Conservation (phyloP, 768 basidiomycete species). For the Lentinula raphanica region DNA sequence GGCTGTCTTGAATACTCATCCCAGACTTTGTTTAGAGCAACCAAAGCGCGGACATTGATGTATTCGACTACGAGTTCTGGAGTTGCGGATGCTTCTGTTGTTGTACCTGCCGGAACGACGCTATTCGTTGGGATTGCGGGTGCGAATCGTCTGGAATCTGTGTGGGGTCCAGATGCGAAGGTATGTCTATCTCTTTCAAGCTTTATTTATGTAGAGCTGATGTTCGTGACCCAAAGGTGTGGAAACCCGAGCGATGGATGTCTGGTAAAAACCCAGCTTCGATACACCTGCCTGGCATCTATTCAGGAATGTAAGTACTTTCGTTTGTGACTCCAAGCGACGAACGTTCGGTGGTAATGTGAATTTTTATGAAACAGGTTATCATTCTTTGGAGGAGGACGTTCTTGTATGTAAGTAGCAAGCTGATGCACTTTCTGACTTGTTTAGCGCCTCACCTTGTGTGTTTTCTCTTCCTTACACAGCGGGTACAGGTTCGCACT, state of each 20-base stretch:
- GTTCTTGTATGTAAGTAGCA: slow-evolving; percentile 47
- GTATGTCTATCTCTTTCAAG: background rate
- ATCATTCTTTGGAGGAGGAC: slow-evolving; percentile 50
- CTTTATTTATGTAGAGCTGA: background rate
- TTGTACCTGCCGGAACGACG: slow-evolving; percentile 42
- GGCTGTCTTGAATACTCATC: background rate
- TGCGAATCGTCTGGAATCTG: slow-evolving; percentile 40
- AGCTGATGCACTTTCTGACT: too few species aligned
- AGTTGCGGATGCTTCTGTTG: slow-evolving; percentile 17
- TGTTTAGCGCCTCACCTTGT: too few species aligned
- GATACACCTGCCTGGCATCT: slow-evolving; percentile 42
- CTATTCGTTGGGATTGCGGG: slow-evolving; percentile 43
- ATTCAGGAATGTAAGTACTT: slow-evolving; percentile 39
- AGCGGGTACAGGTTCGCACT: slow-evolving; percentile 52
- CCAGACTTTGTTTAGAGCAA: slow-evolving; percentile 26
- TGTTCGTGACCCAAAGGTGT: slow-evolving; percentile 23
- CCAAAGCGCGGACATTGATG: slow-evolving; percentile 34
- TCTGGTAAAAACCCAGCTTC: slow-evolving; percentile 8
- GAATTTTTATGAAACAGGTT: slow-evolving; percentile 29
- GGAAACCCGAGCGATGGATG: slow-evolving; percentile 54
- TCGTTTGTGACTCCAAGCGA: too few species aligned
- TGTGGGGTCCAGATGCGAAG: slow-evolving; percentile 45
- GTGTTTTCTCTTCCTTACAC: background rate
- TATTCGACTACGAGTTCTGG: background rate
- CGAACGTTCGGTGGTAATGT: background rate